Percentiles rank a stretch among this genome's conserved stretches.
These are phyloP conservation scores for Ophiostoma tasmaniense DNA, from an alignment of 2,329 filamentous ascomycete species.

Conservation along the genomic window DNA sequence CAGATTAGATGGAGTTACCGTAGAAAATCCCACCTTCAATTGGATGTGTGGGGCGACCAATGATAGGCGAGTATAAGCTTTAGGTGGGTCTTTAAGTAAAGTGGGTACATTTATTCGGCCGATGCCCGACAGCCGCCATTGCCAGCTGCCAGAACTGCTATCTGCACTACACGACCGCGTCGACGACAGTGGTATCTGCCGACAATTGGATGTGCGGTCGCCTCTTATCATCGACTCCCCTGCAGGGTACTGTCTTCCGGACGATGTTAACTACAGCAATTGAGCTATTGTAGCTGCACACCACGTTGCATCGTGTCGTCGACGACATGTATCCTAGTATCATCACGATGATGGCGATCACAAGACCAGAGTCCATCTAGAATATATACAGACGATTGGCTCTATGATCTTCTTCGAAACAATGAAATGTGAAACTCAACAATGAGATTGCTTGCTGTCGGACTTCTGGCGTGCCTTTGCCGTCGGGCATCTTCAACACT, in stretches of 20 bases:
- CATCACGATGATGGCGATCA: not conserved
- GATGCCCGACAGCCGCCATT: not conserved
- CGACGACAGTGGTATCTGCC: not conserved
- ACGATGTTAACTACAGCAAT: not conserved
- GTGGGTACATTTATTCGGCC: not conserved
- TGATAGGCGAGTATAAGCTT: not conserved
- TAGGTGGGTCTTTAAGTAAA: not conserved
- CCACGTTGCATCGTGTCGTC: not conserved
- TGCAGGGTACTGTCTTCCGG: not conserved
- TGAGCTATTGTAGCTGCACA: not conserved
- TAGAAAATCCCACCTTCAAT: constrained; percentile 3
- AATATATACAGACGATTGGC: not conserved
- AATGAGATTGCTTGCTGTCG: not conserved
- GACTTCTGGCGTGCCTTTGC: not conserved
- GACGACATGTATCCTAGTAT: not conserved
- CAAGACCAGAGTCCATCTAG: not conserved
- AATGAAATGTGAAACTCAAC: not conserved
- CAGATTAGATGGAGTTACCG: not conserved
- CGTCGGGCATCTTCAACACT: not conserved
- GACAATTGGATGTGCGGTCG: not conserved
- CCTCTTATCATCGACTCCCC: not conserved
- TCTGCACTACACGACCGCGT: not conserved
- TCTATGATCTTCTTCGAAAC: not conserved
- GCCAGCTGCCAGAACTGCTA: not conserved
- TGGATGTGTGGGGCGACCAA: not conserved